phyloP scores from a whole-genome alignment of 352 stramenopile species.

The Thraustochytrium sp. region DNA sequence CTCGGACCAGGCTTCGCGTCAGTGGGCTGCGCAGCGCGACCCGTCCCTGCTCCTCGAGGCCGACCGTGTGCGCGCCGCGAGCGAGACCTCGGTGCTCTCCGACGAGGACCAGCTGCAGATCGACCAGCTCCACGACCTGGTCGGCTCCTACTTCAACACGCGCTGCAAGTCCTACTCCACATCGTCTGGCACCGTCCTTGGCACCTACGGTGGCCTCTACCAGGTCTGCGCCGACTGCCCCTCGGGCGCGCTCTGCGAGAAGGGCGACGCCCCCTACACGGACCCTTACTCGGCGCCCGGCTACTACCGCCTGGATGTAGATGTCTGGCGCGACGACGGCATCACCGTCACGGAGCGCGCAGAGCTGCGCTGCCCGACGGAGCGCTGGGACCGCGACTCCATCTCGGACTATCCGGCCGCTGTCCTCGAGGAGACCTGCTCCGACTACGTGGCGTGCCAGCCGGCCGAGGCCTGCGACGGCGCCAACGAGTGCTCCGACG shows the following conservation, averaged over 20 bases:
- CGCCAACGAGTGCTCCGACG: constrained; percentile 38
- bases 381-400: not conserved
- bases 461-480: constrained; percentile 33
- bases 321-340: not conserved
- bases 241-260: constrained; percentile 11
- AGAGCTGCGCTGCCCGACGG: not conserved
- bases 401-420: not conserved
- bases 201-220: constrained; percentile 10
- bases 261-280: not conserved
- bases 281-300: not conserved
- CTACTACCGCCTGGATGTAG: constrained; percentile 32
- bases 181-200: constrained; percentile 3
- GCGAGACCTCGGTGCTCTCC: not conserved
- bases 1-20: not conserved
- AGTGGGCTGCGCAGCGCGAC: not conserved
- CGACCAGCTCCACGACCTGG: not conserved
- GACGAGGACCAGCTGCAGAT: not conserved
- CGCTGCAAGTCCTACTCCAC: constrained; percentile 37
- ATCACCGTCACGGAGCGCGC: constrained; percentile 14
- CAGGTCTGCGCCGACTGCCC: constrained; percentile 35
- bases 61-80: not conserved
- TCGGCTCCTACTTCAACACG: not conserved
- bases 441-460: constrained; percentile 44
- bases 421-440: constrained; percentile 23
- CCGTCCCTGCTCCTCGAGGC: not conserved